phyloP scores from a whole-genome alignment of 1,284 basidiomycete genomes.

The Tremellales sp. region DNA sequence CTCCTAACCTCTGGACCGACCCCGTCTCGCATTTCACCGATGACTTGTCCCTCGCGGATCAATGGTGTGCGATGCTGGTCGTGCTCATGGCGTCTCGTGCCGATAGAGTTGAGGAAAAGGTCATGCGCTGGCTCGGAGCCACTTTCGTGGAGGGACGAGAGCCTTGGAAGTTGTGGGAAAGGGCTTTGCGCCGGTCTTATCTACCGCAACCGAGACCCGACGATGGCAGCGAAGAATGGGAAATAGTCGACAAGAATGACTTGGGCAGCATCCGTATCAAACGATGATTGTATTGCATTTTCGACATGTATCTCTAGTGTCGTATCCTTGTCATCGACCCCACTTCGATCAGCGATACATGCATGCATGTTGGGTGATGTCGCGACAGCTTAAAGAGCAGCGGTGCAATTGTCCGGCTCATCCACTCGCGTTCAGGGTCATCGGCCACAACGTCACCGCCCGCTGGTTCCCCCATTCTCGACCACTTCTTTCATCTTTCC shows the following conservation, averaged over 20 bases:
- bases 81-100: constrained; percentile 39
- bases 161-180: constrained; percentile 55
- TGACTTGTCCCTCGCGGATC: background rate
- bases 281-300: too few species aligned
- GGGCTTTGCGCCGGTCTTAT: constrained; percentile 15
- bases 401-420: background rate
- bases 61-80: constrained; percentile 13
- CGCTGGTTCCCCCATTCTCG: background rate
- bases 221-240: background rate
- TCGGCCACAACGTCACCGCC: background rate
- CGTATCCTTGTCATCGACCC: too few species aligned
- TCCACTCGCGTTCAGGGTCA: background rate
- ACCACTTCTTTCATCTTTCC: background rate
- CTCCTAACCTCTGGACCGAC: constrained; percentile 11
- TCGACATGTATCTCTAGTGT: background rate
- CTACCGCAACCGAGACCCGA: background rate
- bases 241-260: background rate
- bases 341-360: background rate
- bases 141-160: constrained; percentile 53
- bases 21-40: constrained; percentile 12
- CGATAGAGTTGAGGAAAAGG: constrained; percentile 46
- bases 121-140: constrained; percentile 49
- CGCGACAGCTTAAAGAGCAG: too few species aligned
- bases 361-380: too few species aligned
- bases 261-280: background rate